Evolutionary conservation across 1,284 basidiomycete species (phyloP).

Genomic region (Phlebopus sp.): DNA sequence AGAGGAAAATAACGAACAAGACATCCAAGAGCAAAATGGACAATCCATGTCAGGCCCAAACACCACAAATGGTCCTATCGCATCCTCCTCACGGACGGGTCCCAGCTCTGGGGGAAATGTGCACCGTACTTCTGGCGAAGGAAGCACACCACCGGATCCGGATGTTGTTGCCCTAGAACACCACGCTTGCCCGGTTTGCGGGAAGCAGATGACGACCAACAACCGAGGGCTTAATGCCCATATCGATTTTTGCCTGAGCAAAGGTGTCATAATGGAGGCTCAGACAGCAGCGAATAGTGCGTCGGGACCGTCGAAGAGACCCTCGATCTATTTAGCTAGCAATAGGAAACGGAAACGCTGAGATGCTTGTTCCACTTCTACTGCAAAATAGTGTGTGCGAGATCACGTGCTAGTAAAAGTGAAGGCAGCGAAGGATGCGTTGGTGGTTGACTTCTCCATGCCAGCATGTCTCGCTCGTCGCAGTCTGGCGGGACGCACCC

Average conservation of each 20-base stretch:
- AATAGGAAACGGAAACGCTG: constrained; percentile 20
- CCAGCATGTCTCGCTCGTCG: constrained; percentile 27
- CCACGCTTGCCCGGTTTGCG: constrained; percentile 63
- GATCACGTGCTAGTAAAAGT: constrained; percentile 22
- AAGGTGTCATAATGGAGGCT: constrained; percentile 64
- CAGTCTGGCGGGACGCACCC: constrained; percentile 7
- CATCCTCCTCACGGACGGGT: background rate
- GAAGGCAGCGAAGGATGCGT: background rate
- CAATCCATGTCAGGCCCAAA: constrained; percentile 18
- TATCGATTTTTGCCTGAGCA: constrained; percentile 76
- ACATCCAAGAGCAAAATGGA: constrained; percentile 16
- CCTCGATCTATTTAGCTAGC: background rate
- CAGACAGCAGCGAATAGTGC: constrained; percentile 41
- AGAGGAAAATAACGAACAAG: constrained; percentile 20
- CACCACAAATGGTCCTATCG: background rate
- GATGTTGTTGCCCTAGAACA: constrained; percentile 5
- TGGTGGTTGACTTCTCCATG: constrained; percentile 16
- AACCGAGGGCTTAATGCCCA: constrained; percentile 71
- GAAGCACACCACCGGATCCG: background rate
- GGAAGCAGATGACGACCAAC: constrained; percentile 52
- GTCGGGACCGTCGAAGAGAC: constrained; percentile 16
- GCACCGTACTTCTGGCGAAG: constrained; percentile 5
- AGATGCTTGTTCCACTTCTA: background rate
- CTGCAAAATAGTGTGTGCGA: background rate
- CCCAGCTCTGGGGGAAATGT: background rate